Evolutionary conservation across 192 early-diverging fungal genomes (phyloP).

Genomic region (Geranomyces variabilis): DNA sequence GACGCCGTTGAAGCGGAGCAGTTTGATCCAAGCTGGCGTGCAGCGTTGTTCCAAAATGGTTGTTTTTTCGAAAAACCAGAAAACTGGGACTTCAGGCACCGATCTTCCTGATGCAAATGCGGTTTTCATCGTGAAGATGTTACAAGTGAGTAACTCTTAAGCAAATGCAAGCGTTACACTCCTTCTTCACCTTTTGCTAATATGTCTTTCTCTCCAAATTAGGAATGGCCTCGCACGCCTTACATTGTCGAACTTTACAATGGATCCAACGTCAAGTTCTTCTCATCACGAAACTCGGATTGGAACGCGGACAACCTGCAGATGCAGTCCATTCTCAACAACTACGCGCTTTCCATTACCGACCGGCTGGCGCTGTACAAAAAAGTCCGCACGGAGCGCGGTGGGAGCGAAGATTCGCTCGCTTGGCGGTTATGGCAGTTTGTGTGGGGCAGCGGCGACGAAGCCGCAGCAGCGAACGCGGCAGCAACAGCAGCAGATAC

Average conservation of each 20-base stretch:
- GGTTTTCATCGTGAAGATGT: conserved; percentile 58
- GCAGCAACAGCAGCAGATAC: not conserved
- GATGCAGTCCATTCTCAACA: conserved; percentile 55
- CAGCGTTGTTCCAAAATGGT: conserved; percentile 44
- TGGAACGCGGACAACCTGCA: conserved; percentile 51
- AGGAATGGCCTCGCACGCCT: conserved; percentile 52
- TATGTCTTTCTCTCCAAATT: not conserved
- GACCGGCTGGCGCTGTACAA: conserved; percentile 53
- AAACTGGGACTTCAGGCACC: conserved; percentile 1
- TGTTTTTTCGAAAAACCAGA: conserved; percentile 47
- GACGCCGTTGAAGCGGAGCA: conserved; percentile 47
- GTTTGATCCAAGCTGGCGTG: conserved; percentile 43
- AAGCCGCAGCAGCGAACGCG: not conserved
- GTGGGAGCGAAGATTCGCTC: conserved; percentile 31
- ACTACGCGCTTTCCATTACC: conserved; percentile 49
- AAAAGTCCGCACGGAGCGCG: conserved; percentile 41
- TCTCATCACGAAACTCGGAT: conserved; percentile 38
- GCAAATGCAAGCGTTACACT: conserved; percentile 13
- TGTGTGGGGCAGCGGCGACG: conserved; percentile 14
- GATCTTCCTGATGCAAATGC: conserved; percentile 52
- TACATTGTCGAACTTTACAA: conserved; percentile 54
- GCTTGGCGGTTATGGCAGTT: conserved; percentile 40
- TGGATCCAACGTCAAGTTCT: conserved; percentile 55
- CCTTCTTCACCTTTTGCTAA: not conserved
- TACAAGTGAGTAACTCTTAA: conserved; percentile 39